Evolutionary conservation across 192 early-diverging fungal species (phyloP), one percentile per base, ranked within the genome.

Genomic region (Linnemannia zychae): DNA sequence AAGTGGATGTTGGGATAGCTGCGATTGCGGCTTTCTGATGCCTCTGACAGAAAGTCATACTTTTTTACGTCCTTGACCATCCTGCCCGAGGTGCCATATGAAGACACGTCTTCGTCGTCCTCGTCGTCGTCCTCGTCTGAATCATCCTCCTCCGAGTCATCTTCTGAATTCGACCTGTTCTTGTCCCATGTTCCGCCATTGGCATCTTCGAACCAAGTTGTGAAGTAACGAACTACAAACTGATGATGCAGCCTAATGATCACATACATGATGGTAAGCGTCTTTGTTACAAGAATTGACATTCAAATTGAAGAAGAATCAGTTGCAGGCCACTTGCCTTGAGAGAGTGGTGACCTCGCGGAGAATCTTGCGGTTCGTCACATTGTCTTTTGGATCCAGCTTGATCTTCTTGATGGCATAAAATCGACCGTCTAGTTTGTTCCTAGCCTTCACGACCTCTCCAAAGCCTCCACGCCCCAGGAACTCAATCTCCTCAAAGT

Each of bases 381-480:
- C 96, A 52, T 92, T 92, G 67, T 95, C 93, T 66, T 92, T 91
- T 50, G 94, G 93, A 82, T 97, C 93, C 76, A 98, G 88, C 68
- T 91, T 91, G 72, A 99, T 96, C 85, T 96, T 98, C 75, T 99
- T 99, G 77, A 99, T 95, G 13, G 97, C 96, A 80, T 98, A 99
- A 71, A 93, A 93, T n/a, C 92, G 88, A 0, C 90, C 92, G 78
- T 96, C 97, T 0, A 98, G 91, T 38, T 90, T 88, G 78, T 99
- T 98, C 20, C 96, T 91, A 1, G 96, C 96, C 81, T 99, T 99
- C 47, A 98, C 94, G 0, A 99, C 98, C 72, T 94, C 93, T n/a
- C 98, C 98, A 91, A 97, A 99, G 4, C 97, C 97, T 7, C 97
- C 93, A 79, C 91, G 91, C 16, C 94, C 95, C 36, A 95, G 79